phyloP scores from a whole-genome alignment of 306 rosid species.

The Crataegus laevigata region DNA sequence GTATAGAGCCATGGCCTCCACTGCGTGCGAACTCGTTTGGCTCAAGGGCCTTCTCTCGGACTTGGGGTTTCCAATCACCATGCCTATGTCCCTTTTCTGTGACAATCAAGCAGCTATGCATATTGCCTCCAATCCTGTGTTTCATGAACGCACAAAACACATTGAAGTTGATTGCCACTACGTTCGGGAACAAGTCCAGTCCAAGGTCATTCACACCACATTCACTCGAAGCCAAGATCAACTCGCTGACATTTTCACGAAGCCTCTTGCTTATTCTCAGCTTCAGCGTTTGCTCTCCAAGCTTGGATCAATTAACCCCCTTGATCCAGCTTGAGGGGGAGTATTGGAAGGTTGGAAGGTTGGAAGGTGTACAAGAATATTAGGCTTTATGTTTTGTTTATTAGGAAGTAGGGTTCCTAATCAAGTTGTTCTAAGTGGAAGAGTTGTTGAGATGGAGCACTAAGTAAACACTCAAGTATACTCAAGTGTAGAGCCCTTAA shows the following conservation, averaged over 20 bases:
- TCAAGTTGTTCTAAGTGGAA: too few species aligned
- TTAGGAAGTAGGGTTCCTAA: too few species aligned
- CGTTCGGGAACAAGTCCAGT: background rate
- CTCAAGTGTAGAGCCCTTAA: too few species aligned
- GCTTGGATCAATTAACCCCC: background rate
- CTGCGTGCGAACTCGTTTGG: background rate
- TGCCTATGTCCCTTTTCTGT: background rate
- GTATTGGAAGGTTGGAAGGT: too few species aligned
- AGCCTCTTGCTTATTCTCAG: background rate
- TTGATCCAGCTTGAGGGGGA: background rate
- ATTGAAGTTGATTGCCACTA: background rate
- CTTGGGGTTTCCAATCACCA: background rate
- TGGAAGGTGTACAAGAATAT: too few species aligned
- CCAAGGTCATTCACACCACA: background rate
- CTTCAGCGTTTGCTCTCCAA: background rate
- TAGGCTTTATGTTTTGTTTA: too few species aligned
- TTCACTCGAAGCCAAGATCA: background rate
- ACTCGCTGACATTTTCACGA: background rate
- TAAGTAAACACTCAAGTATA: too few species aligned
- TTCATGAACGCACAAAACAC: background rate
- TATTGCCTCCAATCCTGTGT: background rate
- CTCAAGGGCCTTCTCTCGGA: background rate
- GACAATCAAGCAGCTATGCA: background rate
- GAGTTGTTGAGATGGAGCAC: too few species aligned
- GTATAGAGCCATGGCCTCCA: background rate